Conservation (phyloP, 2,329 filamentous ascomycete species). For the Chrysoporthe puriensis region DNA sequence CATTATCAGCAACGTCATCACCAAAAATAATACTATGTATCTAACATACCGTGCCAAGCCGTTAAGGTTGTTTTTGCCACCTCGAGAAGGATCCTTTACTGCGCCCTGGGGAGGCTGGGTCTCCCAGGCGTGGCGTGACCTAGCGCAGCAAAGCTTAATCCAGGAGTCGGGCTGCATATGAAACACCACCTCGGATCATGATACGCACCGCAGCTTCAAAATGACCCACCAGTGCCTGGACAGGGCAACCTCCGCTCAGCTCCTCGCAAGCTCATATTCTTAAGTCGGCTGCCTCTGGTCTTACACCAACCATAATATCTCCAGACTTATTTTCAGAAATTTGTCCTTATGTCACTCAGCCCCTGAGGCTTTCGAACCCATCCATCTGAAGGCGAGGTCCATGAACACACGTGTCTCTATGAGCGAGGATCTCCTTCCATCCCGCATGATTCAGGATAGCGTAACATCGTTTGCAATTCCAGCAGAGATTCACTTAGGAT, state of each 20-base stretch:
- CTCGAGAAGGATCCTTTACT: conserved; percentile 2
- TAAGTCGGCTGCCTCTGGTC: background rate
- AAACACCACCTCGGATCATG: conserved; percentile 25
- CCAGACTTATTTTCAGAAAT: background rate
- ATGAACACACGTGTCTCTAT: background rate
- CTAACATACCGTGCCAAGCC: conserved; percentile 7
- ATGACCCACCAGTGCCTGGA: background rate
- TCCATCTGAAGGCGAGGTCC: too few relatives aligned
- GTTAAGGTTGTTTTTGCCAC: conserved; percentile 21
- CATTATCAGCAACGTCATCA: background rate
- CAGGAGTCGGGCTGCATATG: conserved; percentile 22
- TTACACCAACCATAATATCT: background rate
- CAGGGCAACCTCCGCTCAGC: background rate
- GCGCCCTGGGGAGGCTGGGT: conserved; percentile 9
- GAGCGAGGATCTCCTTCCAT: background rate
- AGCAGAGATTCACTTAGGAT: background rate
- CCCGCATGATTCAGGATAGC: background rate
- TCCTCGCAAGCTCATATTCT: background rate
- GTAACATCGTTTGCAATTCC: background rate
- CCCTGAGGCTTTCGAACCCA: too few relatives aligned
- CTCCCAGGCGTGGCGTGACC: conserved; percentile 6
- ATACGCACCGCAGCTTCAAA: conserved; percentile 15
- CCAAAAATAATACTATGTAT: background rate
- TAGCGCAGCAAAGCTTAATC: conserved; percentile 18
- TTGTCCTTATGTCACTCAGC: too few relatives aligned